Evolutionary conservation across 2,329 filamentous ascomycete genomes (phyloP).

Genomic region (Beauveria varroae): DNA sequence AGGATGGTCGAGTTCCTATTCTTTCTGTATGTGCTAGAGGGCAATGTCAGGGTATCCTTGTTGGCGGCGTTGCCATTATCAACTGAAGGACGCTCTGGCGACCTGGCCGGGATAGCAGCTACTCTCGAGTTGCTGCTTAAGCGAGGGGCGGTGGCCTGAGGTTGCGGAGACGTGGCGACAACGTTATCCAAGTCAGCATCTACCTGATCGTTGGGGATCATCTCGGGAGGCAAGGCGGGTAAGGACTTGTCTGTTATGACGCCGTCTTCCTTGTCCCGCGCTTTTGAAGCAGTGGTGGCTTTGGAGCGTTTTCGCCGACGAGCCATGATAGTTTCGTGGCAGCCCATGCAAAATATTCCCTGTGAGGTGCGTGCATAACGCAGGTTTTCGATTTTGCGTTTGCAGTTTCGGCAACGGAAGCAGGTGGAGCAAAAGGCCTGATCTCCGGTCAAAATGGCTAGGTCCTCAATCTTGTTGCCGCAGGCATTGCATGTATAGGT

Average conservation of each 20-base stretch:
- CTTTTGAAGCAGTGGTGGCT: slow-evolving; percentile 50
- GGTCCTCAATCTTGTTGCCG: slow-evolving; percentile 94
- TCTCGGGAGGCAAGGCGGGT: slow-evolving; percentile 78
- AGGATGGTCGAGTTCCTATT: slow-evolving; percentile 67
- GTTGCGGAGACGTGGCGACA: slow-evolving; percentile 61
- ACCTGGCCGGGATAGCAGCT: slow-evolving; percentile 44
- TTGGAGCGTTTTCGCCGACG: slow-evolving; percentile 81
- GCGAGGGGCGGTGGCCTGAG: slow-evolving; percentile 38
- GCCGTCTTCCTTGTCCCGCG: slow-evolving; percentile 50
- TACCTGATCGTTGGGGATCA: slow-evolving; percentile 51
- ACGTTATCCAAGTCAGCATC: slow-evolving; percentile 58
- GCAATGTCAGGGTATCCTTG: slow-evolving; percentile 59
- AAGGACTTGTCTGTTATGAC: slow-evolving; percentile 85
- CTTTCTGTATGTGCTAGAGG: slow-evolving; percentile 69
- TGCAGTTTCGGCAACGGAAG: slow-evolving; percentile 96
- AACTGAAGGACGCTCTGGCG: slow-evolving; percentile 43
- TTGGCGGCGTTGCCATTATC: slow-evolving; percentile 12
- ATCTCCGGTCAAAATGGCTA: slow-evolving; percentile 94
- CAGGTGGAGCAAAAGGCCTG: slow-evolving; percentile 97
- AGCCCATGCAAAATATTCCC: slow-evolving; percentile 99
- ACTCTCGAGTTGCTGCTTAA: slow-evolving; percentile 45
- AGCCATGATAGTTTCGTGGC: slow-evolving; percentile 94
- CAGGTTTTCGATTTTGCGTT: slow-evolving; percentile 96
- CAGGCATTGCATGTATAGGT: slow-evolving; percentile 98
- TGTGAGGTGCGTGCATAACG: slow-evolving; percentile 96